Percentiles rank a stretch among this genome's conserved stretches.
Evolutionary conservation across 2,329 filamentous ascomycete species (phyloP).

Genomic region (Colletotrichum sojae): DNA sequence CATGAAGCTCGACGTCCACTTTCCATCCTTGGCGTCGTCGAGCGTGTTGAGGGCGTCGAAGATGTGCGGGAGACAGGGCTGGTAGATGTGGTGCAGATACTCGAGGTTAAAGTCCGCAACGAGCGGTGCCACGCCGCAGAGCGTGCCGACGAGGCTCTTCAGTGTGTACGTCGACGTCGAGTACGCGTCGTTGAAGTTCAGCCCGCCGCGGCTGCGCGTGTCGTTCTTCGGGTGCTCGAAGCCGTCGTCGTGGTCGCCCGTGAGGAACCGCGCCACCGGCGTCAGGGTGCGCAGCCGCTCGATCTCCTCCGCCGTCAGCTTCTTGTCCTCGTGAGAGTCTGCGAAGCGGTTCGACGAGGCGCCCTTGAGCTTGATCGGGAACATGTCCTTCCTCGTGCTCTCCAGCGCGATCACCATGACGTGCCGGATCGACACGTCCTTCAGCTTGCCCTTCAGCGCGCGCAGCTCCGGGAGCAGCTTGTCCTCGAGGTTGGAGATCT

Average conservation of each 20-base stretch:
- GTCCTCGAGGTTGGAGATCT: constrained; percentile 50
- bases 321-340: constrained; percentile 43
- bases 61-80: constrained; percentile 53
- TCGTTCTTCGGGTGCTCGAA: constrained; percentile 20
- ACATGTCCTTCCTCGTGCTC: constrained; percentile 54
- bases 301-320: constrained; percentile 47
- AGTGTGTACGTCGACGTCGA: constrained; percentile 53
- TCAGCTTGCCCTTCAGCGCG: constrained; percentile 23
- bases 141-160: constrained; percentile 52
- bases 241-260: constrained; percentile 27
- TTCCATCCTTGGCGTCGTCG: constrained; percentile 30
- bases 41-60: constrained; percentile 41
- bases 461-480: constrained; percentile 42
- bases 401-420: constrained; percentile 53
- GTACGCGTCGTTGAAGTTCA: constrained; percentile 50
- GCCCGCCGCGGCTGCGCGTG: constrained; percentile 44
- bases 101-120: constrained; percentile 54
- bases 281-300: constrained; percentile 44
- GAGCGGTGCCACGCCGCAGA: constrained; percentile 53
- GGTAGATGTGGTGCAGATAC: constrained; percentile 53
- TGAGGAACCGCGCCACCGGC: constrained; percentile 34
- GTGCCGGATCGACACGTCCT: constrained; percentile 50
- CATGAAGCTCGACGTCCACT: constrained; percentile 41
- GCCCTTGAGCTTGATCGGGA: constrained; percentile 51
- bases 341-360: constrained; percentile 46